phyloP scores from a whole-genome alignment of 768 basidiomycete genomes.

The Mycena indigotica region DNA sequence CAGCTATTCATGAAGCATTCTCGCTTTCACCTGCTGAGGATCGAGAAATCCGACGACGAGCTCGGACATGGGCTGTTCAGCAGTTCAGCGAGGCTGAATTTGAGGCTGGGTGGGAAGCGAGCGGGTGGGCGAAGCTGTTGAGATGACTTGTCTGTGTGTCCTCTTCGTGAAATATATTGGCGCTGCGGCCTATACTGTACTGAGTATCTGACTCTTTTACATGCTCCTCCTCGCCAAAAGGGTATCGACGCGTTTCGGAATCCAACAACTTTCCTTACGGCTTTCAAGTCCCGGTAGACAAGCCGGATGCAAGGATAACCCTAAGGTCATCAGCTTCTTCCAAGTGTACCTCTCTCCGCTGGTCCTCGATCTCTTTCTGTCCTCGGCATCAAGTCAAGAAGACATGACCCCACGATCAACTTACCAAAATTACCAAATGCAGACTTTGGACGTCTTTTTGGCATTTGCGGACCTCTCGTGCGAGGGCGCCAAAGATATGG shows the following conservation, averaged over 20 bases:
- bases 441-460: neutral
- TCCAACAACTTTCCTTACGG: no score
- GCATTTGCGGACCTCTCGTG: neutral
- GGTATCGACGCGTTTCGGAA: no score
- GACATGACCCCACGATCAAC: neutral
- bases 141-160: neutral
- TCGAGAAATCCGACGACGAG: constrained; percentile 64
- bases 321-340: no score
- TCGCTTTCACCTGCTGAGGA: constrained; percentile 57
- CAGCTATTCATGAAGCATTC: constrained; percentile 64
- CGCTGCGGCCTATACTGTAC: no score
- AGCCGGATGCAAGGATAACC: no score
- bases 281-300: no score
- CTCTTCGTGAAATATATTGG: neutral
- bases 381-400: neutral
- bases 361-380: neutral
- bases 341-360: no score
- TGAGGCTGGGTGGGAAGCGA: constrained; percentile 70
- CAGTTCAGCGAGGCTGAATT: constrained; percentile 81
- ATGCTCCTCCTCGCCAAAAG: no score
- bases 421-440: neutral
- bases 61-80: constrained; percentile 69
- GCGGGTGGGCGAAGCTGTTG: constrained; percentile 54
- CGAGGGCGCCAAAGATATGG: neutral
- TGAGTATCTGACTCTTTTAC: no score